These are phyloP conservation scores for Solanum ossicruentum DNA, from an alignment of 257 asterid species.

Conservation along the genomic window DNA sequence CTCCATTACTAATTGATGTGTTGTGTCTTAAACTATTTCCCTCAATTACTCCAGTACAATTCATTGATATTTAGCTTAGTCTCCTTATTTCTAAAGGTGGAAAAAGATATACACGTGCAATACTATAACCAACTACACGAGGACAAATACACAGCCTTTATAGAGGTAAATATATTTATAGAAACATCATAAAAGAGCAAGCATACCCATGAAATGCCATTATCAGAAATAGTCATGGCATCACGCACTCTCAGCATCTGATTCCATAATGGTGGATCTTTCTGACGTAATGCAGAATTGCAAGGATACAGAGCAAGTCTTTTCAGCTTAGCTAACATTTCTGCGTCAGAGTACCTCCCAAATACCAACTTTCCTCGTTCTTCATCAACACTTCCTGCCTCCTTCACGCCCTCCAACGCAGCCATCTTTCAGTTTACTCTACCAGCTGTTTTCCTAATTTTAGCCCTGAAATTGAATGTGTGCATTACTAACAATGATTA, in stretches of 20 bases:
- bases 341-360: conserved; percentile 45
- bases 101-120: neutral
- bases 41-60: neutral
- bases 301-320: conserved; percentile 54
- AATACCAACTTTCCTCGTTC: conserved; percentile 20
- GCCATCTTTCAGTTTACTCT: conserved; percentile 21
- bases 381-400: conserved; percentile 8
- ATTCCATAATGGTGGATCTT: conserved; percentile 33
- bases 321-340: conserved; percentile 44
- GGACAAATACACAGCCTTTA: neutral
- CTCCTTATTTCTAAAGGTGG: neutral
- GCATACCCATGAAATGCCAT: conserved; percentile 52
- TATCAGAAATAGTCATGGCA: conserved; percentile 32
- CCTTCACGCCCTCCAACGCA: conserved; percentile 15
- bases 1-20: neutral
- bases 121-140: neutral
- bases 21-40: neutral
- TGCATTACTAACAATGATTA: neutral
- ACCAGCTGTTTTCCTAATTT: neutral
- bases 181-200: neutral
- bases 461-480: conserved; percentile 16
- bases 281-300: conserved; percentile 15
- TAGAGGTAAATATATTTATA: neutral
- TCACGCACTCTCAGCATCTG: conserved; percentile 44
- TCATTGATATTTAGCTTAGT: neutral